Base-by-base conservation (phyloP, 805 yeast species). In the Sugiyamaella smithiae region DNA sequence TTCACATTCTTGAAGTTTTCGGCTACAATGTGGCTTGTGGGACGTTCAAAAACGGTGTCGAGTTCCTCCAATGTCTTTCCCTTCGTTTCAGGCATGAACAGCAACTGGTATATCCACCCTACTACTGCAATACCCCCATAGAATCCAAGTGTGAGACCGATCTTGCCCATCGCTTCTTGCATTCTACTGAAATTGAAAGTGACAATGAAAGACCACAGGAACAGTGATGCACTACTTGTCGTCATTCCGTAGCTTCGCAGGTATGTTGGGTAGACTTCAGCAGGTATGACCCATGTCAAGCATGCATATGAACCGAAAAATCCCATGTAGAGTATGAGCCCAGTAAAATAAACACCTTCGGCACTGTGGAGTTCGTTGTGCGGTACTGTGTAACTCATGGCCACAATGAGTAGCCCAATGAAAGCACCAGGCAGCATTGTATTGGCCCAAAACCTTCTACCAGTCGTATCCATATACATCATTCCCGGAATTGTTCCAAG, bases 21-120 rank as follows among this genome's bases (percentile, higher is more conserved):
- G 26, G 52, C 55, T 5, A 68, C 67, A 20, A 71, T 57, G 6
- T 59, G 54, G 16, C 58, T 32, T 0, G 85, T 72, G 22, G 80
- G 71, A 60, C 69, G 74, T 46, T 72, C 66, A 68, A 81, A 82
- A 42, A 82, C 68, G 43, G 76, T 80, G 59, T 82, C 87, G 52
- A 82, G 78, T 65, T 82, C 87, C 67, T 82, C 88, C 62, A 82
- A 72, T 12, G 87, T 79, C 68, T 76, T 79, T 56, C 77, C 82
- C 65, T 81, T 81, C 17, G 88, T 82, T 67, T 83, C 88, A 22
- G 84, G 85, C 78, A 81, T 79, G 67, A 79, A 77, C 52, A 81
- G 56, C 48, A 64, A 49, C 52, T 62, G 67, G 53, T 63, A 64
- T 43, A 62, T 40, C 53, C 62, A 63, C 4, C 84, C 85, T 24